Evolutionary conservation across 2,329 filamentous ascomycete species (phyloP), one percentile per base, ranked within the genome.

Genomic region (Hypomyces rosellus): DNA sequence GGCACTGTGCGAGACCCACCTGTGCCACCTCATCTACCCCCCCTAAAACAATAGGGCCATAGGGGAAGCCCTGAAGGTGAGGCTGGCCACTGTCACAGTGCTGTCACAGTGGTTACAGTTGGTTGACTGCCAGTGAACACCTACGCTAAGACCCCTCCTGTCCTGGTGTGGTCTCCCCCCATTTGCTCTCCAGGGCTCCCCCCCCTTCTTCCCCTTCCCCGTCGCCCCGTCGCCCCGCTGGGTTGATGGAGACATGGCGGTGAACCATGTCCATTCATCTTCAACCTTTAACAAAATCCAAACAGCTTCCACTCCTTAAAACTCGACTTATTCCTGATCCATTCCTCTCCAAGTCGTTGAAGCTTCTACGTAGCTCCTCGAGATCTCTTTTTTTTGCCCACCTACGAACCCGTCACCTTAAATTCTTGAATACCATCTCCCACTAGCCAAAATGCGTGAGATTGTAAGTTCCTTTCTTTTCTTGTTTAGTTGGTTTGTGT

Each of bases 401-500:
- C 43, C 34, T 42, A 37, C 45, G 34, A 30, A 15, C 41, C 56
- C 58, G 54, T 50, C 34, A 46, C 56, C 53, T 57, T 53, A 56
- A 56, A 58, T 55, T 59, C 57, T 54, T 59, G 49, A 59, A 55
- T 52, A 59, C 58, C 52, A 60, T 50, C 57, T n/a, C 53, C 57
- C 53, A 54, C 59, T 56, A 62, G 61, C 65, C 71, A 82, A 70
- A 61, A 85, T 85, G 81, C 81, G 81, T 77, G 81, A 85, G 73
- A 85, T 85, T 73, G 82, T 85, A 74, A 72, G 80, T 82, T 40
- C 44, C 46, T 46, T 40, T 18, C 16, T 39, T 6, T 22, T 16
- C 41, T 34, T 22, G n/a, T 41, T 6, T 16, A 3, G 12, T 15
- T 15, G 13, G 14, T 40, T 6, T n/a, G 12, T 37, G 34, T 20